phyloP scores from a whole-genome alignment of 495 filamentous ascomycete species.

The Pseudomonodictys pantanalensis region DNA sequence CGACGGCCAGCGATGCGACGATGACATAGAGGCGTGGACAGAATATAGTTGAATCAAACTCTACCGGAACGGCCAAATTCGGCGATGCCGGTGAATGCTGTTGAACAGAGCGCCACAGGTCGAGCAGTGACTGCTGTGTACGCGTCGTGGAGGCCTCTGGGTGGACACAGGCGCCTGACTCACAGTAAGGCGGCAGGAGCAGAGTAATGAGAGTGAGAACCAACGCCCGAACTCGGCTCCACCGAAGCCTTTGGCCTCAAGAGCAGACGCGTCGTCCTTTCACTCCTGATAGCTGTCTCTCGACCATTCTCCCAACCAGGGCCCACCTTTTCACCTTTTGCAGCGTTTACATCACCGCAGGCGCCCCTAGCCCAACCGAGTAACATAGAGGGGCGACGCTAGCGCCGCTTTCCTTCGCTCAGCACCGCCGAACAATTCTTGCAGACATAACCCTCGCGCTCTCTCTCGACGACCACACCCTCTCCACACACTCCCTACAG shows the following conservation, averaged over 20 bases:
- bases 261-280: too few species aligned
- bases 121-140: constrained; percentile 8
- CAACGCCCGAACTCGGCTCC: too few species aligned
- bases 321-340: constrained; percentile 6
- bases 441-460: constrained; percentile 14
- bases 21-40: background rate
- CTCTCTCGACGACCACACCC: constrained; percentile 14
- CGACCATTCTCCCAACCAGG: too few species aligned
- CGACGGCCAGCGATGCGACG: background rate
- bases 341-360: constrained; percentile 22
- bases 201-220: too few species aligned
- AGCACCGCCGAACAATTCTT: constrained; percentile 35
- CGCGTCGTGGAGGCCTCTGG: constrained; percentile 19
- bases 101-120: too few species aligned
- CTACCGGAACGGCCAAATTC: background rate
- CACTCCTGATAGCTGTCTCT: too few species aligned
- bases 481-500: constrained; percentile 22
- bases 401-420: constrained; percentile 26
- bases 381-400: constrained; percentile 28
- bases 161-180: too few species aligned
- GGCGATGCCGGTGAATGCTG: too few species aligned
- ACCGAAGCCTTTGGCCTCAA: too few species aligned
- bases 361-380: constrained; percentile 12
- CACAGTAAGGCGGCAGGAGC: too few species aligned
- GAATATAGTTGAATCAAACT: background rate